Conservation (phyloP, 2,329 filamentous ascomycete genomes). For the Diaporthe vaccinii region DNA sequence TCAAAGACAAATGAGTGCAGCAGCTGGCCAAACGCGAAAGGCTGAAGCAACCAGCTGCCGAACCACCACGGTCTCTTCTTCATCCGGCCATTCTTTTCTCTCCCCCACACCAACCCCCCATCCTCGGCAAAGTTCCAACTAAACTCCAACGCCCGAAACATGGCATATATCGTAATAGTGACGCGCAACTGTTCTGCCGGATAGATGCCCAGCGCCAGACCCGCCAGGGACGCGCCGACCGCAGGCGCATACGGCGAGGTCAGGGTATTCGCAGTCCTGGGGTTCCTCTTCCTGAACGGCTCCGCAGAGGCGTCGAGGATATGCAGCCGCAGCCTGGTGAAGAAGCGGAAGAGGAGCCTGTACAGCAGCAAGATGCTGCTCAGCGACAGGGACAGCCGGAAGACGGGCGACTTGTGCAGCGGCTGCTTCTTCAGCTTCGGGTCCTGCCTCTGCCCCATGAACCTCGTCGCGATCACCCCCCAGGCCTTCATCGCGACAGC, state of each 20-base stretch:
- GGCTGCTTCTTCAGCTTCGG: conserved; percentile 60
- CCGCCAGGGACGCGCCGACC: conserved; percentile 89
- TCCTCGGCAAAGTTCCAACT: conserved; percentile 86
- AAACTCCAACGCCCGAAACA: conserved; percentile 88
- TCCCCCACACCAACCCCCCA: conserved; percentile 76
- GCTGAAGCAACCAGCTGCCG: conserved; percentile 86
- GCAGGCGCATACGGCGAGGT: conserved; percentile 89
- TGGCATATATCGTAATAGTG: conserved; percentile 84
- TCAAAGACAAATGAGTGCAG: conserved; percentile 84
- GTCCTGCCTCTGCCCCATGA: conserved; percentile 60
- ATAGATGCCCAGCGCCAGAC: conserved; percentile 83
- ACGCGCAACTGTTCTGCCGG: conserved; percentile 76
- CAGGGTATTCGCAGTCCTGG: conserved; percentile 78
- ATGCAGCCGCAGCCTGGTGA: conserved; percentile 81
- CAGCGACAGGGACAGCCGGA: conserved; percentile 85
- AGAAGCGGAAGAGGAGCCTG: conserved; percentile 90
- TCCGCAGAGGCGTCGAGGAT: conserved; percentile 84
- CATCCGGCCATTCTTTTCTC: conserved; percentile 64
- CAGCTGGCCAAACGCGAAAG: conserved; percentile 81
- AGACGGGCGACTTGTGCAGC: conserved; percentile 74
- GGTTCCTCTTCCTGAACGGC: conserved; percentile 87
- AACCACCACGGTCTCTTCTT: conserved; percentile 84
- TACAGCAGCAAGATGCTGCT: conserved; percentile 91
- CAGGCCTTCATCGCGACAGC: conserved; percentile 74
- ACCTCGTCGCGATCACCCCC: conserved; percentile 63